phyloP scores from a whole-genome alignment of 208 protist genomes.

The Leishmania lainsoni region DNA sequence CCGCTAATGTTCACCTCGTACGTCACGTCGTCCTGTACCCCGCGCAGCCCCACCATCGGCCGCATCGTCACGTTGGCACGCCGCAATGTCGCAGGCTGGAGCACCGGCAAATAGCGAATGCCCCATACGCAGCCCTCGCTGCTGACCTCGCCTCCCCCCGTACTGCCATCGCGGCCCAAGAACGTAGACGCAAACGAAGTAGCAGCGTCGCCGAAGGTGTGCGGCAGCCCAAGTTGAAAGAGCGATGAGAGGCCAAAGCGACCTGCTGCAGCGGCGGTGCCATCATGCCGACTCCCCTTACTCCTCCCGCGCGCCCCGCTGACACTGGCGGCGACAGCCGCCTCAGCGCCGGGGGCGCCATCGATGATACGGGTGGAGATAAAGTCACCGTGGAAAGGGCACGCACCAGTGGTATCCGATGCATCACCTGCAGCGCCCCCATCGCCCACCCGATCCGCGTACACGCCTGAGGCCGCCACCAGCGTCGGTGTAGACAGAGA shows the following conservation, averaged over 20 bases:
- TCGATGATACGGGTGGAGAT: slow-evolving; percentile 41
- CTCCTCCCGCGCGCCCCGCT: neutral
- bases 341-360: slow-evolving; percentile 23
- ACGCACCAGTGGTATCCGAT: neutral
- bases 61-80: slow-evolving; percentile 57
- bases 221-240: slow-evolving; percentile 31
- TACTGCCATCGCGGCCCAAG: neutral
- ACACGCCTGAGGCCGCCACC: neutral
- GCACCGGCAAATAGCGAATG: slow-evolving; percentile 58
- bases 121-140: slow-evolving; percentile 16
- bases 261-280: neutral
- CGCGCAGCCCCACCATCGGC: slow-evolving; percentile 67
- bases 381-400: slow-evolving; percentile 43
- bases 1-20: slow-evolving; percentile 73
- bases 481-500: neutral
- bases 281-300: neutral
- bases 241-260: slow-evolving; percentile 26
- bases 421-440: neutral
- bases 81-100: slow-evolving; percentile 45
- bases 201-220: slow-evolving; percentile 9
- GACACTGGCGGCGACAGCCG: neutral
- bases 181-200: neutral
- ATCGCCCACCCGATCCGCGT: neutral
- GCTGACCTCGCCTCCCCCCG: neutral
- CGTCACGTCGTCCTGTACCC: slow-evolving; percentile 62